Evolutionary conservation across 208 protist genomes (phyloP).

Genomic region (Leishmania braziliensis): DNA sequence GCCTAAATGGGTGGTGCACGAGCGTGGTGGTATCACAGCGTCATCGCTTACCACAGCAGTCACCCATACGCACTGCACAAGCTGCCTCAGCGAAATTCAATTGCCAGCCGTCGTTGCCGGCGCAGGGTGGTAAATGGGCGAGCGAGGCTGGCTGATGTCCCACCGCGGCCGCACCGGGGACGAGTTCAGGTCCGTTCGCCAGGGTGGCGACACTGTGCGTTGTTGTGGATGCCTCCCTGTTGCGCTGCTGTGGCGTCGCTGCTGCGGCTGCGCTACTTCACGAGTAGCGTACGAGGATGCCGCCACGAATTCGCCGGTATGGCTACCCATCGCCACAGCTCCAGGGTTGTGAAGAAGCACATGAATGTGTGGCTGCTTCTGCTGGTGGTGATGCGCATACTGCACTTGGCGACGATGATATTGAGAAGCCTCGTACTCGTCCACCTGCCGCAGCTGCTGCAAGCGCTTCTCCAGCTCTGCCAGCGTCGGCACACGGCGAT

Average conservation of each 20-base stretch:
- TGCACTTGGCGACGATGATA: conserved; percentile 20
- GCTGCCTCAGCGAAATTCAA: not conserved
- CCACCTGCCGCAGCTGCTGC: conserved; percentile 40
- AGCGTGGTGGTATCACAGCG: not conserved
- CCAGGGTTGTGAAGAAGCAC: conserved; percentile 13
- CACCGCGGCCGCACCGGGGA: conserved; percentile 52
- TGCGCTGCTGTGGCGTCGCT: conserved; percentile 8
- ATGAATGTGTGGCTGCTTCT: conserved; percentile 24
- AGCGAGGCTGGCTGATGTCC: conserved; percentile 57
- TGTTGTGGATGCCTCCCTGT: conserved; percentile 7
- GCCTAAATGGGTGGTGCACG: not conserved
- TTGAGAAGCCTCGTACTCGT: conserved; percentile 26
- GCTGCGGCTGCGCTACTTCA: not conserved
- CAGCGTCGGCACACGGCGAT: conserved; percentile 47
- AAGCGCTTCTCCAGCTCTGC: conserved; percentile 58
- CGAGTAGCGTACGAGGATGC: not conserved
- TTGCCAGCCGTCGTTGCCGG: not conserved
- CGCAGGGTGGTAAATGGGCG: conserved; percentile 25
- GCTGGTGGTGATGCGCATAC: conserved; percentile 7
- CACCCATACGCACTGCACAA: not conserved
- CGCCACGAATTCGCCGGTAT: not conserved
- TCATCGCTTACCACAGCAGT: not conserved
- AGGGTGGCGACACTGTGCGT: conserved; percentile 56
- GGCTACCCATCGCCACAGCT: not conserved
- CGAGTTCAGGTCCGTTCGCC: conserved; percentile 74